A percentile compares a stretch with the other conserved stretches of the same genome.
These are phyloP conservation scores for Phytophthora hybrid DNA, from an alignment of 352 stramenopile species.

Conservation along the genomic window DNA sequence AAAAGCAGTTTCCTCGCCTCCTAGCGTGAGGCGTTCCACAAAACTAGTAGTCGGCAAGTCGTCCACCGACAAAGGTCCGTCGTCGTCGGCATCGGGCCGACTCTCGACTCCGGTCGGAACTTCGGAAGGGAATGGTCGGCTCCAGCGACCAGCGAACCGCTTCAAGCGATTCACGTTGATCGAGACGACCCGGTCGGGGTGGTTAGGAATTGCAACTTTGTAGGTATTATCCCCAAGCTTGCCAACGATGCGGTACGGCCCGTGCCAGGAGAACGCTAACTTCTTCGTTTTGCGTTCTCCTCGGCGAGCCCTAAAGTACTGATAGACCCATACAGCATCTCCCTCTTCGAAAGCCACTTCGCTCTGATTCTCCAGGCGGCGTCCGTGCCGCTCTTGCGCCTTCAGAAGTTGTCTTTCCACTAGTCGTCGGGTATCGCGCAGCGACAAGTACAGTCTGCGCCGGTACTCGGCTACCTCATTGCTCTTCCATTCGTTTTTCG, in stretches of 20 bases:
- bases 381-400: neutral
- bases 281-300: conserved; percentile 7
- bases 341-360: neutral
- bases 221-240: no score
- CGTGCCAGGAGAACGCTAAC: conserved; percentile 18
- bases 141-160: no score
- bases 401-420: conserved; percentile 16
- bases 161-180: no score
- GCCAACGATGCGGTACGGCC: neutral
- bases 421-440: neutral
- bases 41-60: no score
- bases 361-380: neutral
- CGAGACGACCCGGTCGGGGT: no score
- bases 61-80: no score
- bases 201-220: no score
- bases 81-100: neutral
- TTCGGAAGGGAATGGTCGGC: no score
- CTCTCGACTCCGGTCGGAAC: no score
- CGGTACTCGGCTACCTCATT: conserved; percentile 11
- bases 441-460: neutral
- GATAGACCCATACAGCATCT: conserved; percentile 10
- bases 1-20: no score
- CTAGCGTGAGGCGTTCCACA: no score
- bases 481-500: conserved; percentile 9
- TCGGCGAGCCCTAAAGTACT: conserved; percentile 3